A percentile compares a stretch with the other conserved stretches of the same genome.
Conservation (phyloP, 176 grass and related monocot genomes). For the Oryza officinalis region DNA sequence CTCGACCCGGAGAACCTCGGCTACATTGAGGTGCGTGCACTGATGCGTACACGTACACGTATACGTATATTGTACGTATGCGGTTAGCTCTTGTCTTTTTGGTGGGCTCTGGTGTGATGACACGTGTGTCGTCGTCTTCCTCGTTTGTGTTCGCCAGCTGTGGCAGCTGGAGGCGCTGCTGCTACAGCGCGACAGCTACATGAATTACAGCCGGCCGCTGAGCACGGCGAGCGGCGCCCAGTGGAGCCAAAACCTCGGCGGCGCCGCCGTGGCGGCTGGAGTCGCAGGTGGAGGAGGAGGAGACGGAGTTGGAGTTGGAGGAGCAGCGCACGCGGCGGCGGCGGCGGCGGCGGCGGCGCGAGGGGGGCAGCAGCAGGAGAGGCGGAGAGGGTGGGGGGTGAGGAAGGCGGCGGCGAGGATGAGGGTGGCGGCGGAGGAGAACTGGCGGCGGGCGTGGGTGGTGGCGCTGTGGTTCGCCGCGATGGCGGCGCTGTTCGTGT, state of each 20-base stretch:
- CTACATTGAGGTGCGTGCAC: conserved; percentile 81
- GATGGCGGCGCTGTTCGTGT: conserved; percentile 73
- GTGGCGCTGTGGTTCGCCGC: conserved; percentile 65
- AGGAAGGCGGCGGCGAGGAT: conserved; percentile 32
- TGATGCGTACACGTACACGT: background rate
- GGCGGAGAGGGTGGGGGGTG: conserved; percentile 17
- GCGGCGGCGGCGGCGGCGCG: background rate
- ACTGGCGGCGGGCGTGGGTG: conserved; percentile 83
- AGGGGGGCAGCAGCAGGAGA: background rate
- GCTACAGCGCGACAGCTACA: conserved; percentile 95
- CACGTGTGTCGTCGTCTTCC: conserved; percentile 8
- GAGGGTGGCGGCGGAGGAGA: conserved; percentile 72
- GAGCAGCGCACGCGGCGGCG: background rate
- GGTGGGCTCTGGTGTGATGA: background rate
- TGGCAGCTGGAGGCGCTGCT: conserved; percentile 94
- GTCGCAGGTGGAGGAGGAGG: background rate
- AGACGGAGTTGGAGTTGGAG: background rate
- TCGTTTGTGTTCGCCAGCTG: conserved; percentile 45
- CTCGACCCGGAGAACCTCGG: conserved; percentile 97
- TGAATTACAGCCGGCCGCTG: conserved; percentile 93
- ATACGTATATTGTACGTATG: background rate
- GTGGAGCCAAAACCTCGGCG: conserved; percentile 93
- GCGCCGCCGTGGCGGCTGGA: background rate
- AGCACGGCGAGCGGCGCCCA: conserved; percentile 88
- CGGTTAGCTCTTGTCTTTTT: background rate